These are phyloP conservation scores for Berkeleyomyces rouxiae DNA, from an alignment of 2,329 filamentous ascomycete species.

Conservation along the genomic window DNA sequence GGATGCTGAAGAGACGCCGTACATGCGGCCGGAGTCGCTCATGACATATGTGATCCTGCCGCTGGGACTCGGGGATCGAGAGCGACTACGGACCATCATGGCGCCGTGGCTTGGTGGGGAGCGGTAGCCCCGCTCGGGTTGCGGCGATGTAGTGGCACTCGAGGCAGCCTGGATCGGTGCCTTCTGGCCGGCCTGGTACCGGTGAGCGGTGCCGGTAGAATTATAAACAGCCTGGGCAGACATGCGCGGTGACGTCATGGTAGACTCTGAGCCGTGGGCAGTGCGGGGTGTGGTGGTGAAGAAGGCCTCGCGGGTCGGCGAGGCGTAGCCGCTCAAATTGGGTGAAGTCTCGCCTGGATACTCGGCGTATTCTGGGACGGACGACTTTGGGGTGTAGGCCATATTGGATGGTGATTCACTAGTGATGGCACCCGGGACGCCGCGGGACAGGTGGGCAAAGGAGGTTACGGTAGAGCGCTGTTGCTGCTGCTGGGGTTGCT, in stretches of 20 bases:
- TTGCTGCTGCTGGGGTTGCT: not conserved
- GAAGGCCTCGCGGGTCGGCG: not conserved
- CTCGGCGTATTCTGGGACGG: not conserved
- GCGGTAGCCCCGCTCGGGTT: not conserved
- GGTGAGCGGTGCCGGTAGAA: not conserved
- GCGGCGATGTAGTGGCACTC: not conserved
- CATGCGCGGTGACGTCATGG: not conserved
- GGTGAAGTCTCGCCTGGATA: not conserved
- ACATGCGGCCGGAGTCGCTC: not conserved
- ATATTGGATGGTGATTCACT: not conserved
- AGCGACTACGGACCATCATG: not conserved
- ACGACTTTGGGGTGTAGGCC: not conserved
- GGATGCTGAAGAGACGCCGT: not conserved
- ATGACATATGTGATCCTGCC: not conserved
- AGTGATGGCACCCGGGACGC: slow-evolving; percentile 24
- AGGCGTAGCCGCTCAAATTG: not conserved
- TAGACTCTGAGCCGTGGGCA: not conserved
- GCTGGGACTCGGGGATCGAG: not conserved
- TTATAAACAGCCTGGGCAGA: not conserved
- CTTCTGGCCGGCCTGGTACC: not conserved
- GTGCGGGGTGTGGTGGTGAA: not conserved
- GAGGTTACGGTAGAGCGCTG: slow-evolving; percentile 27
- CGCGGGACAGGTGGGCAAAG: slow-evolving; percentile 32
- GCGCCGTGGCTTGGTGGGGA: not conserved
- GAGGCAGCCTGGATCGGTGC: not conserved